These are phyloP conservation scores for Aspergillus affinis DNA, from an alignment of 495 filamentous ascomycete species.

Conservation along the genomic window DNA sequence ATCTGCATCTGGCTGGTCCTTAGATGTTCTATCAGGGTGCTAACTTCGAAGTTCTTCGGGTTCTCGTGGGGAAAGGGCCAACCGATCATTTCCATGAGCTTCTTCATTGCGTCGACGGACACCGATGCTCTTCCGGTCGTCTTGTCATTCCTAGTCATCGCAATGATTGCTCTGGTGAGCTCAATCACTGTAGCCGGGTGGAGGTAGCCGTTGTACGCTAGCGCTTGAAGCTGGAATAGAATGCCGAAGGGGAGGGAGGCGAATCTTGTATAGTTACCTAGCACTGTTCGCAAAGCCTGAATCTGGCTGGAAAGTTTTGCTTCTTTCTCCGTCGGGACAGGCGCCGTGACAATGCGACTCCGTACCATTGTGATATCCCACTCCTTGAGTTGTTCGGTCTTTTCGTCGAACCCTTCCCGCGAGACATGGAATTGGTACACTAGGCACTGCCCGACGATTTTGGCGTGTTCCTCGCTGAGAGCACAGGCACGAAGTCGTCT, in stretches of 20 bases:
- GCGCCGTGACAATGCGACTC: background rate
- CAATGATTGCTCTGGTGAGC: conserved; percentile 9
- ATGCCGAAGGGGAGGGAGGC: conserved; percentile 34
- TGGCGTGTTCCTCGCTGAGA: conserved; percentile 13
- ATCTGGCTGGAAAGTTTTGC: conserved; percentile 7
- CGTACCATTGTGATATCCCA: conserved; percentile 8
- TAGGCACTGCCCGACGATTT: conserved; percentile 28
- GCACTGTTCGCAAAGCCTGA: conserved; percentile 3
- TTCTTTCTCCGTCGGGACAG: background rate
- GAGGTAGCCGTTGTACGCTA: conserved; percentile 37
- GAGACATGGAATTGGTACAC: conserved; percentile 25
- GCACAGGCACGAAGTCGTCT: conserved; percentile 11
- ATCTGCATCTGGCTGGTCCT: conserved; percentile 16
- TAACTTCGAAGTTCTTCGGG: conserved; percentile 15
- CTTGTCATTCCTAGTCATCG: conserved; percentile 1
- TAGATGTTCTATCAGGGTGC: conserved; percentile 5
- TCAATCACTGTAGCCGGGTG: conserved; percentile 22
- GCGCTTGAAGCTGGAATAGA: conserved; percentile 38
- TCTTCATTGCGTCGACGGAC: conserved; percentile 16
- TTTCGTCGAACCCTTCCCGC: background rate
- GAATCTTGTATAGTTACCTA: conserved; percentile 10
- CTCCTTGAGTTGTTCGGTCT: conserved; percentile 15
- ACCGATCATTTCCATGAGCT: conserved; percentile 19
- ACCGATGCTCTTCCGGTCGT: conserved; percentile 6
- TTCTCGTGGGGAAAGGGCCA: conserved; percentile 19